Conservation (phyloP, 2,329 filamentous ascomycete genomes). For the Ascochyta clinopodiicola region DNA sequence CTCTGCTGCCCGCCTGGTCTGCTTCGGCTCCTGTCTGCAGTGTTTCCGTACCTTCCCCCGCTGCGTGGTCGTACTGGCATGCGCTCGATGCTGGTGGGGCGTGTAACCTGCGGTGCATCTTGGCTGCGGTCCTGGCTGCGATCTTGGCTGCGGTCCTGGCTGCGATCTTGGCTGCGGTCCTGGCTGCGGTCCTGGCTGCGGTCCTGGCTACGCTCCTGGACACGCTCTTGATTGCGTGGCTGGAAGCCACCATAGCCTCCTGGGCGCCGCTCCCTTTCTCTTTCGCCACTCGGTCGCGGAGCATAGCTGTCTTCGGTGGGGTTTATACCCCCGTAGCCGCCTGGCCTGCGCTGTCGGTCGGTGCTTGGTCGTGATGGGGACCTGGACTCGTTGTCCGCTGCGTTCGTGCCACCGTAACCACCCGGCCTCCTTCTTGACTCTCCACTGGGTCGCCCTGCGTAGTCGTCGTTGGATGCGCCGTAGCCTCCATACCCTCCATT, state of each 20-base stretch:
- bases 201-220: constrained; percentile 30
- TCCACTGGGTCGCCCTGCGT: constrained; percentile 28
- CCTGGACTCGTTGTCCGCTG: constrained; percentile 25
- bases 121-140: constrained; percentile 29
- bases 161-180: constrained; percentile 30
- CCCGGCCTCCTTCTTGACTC: constrained; percentile 43
- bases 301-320: constrained; percentile 35
- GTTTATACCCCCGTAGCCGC: constrained; percentile 37
- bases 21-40: constrained; percentile 41
- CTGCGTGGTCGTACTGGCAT: constrained; percentile 51
- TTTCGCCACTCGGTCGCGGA: constrained; percentile 24
- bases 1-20: constrained; percentile 29
- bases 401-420: constrained; percentile 37
- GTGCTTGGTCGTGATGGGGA: constrained; percentile 25
- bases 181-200: constrained; percentile 21
- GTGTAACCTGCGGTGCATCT: constrained; percentile 39
- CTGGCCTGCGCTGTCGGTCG: constrained; percentile 37
- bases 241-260: constrained; percentile 34
- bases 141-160: constrained; percentile 28
- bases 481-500: constrained; percentile 32
- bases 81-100: constrained; percentile 53
- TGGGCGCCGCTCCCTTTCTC: constrained; percentile 34
- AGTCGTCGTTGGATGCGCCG: constrained; percentile 25
- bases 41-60: constrained; percentile 19
- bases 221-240: constrained; percentile 34